Conservation (phyloP, 78 protist genomes). For the Dictyostelium firmibasis region DNA sequence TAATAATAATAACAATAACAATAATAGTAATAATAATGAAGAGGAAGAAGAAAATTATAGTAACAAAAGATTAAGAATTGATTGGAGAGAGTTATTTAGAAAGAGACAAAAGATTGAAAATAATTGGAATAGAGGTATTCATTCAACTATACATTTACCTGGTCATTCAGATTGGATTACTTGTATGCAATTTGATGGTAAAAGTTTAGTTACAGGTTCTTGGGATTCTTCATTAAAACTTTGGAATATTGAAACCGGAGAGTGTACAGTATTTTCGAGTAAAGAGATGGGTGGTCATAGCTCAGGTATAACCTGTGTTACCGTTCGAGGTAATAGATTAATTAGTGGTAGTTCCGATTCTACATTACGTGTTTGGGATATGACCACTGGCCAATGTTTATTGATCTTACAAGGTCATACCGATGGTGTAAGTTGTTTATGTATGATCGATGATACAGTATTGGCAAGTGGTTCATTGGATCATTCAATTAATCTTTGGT, state of each 20-base stretch:
- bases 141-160: not conserved
- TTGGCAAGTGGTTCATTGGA: conserved; percentile 65
- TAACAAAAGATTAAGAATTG: conserved; percentile 36
- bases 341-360: conserved; percentile 67
- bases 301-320: conserved; percentile 47
- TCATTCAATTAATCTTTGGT: conserved; percentile 53
- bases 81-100: conserved; percentile 57
- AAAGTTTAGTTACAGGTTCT: conserved; percentile 32
- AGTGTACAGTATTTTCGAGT: not conserved
- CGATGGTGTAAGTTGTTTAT: conserved; percentile 67
- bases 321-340: conserved; percentile 21
- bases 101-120: conserved; percentile 31
- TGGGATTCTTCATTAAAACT: conserved; percentile 45
- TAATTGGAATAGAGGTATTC: conserved; percentile 20
- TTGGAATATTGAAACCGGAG: conserved; percentile 62
- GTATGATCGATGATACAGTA: conserved; percentile 33
- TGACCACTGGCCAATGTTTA: conserved; percentile 45
- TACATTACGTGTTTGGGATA: conserved; percentile 46
- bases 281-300: conserved; percentile 25
- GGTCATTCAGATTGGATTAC: conserved; percentile 63
- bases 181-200: conserved; percentile 57
- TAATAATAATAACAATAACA: not conserved
- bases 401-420: conserved; percentile 32
- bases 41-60: not conserved
- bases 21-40: not conserved